phyloP scores from a whole-genome alignment of 176 grass and related monocot species.

The Hsuehochloa calcarea region DNA sequence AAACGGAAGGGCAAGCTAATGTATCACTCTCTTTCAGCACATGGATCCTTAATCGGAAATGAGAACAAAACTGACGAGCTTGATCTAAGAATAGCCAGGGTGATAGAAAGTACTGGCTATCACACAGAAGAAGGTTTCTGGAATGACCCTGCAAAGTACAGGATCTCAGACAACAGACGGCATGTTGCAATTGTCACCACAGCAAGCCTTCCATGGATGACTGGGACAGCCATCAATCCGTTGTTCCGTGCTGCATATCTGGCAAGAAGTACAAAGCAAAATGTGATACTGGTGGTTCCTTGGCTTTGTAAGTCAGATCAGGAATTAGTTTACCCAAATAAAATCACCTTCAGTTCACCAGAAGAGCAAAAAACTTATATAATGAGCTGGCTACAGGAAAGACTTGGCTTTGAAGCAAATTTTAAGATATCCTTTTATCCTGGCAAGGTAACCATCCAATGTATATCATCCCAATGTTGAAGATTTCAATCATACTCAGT shows the following conservation, averaged over 20 bases:
- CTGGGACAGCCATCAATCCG: conserved; percentile 93
- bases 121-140: conserved; percentile 55
- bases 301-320: conserved; percentile 84
- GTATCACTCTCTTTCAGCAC: conserved; percentile 45
- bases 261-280: conserved; percentile 74
- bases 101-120: conserved; percentile 71
- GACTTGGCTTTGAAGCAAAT: conserved; percentile 74
- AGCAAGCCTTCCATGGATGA: conserved; percentile 98
- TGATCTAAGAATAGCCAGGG: conserved; percentile 87
- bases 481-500: conserved; percentile 9
- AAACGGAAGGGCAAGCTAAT: conserved; percentile 50
- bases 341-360: conserved; percentile 67
- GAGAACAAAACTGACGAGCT: conserved; percentile 56
- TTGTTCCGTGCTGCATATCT: conserved; percentile 92
- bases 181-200: conserved; percentile 93
- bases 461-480: conserved; percentile 9
- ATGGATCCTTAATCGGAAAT: conserved; percentile 49
- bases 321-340: conserved; percentile 83
- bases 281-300: conserved; percentile 75
- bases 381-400: conserved; percentile 84
- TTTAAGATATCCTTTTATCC: conserved; percentile 96
- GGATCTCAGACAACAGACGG: conserved; percentile 52
- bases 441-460: conserved; percentile 67
- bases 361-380: conserved; percentile 87
- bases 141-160: conserved; percentile 47